Conservation (phyloP, 768 basidiomycete genomes). For the Lepiota venenata region DNA sequence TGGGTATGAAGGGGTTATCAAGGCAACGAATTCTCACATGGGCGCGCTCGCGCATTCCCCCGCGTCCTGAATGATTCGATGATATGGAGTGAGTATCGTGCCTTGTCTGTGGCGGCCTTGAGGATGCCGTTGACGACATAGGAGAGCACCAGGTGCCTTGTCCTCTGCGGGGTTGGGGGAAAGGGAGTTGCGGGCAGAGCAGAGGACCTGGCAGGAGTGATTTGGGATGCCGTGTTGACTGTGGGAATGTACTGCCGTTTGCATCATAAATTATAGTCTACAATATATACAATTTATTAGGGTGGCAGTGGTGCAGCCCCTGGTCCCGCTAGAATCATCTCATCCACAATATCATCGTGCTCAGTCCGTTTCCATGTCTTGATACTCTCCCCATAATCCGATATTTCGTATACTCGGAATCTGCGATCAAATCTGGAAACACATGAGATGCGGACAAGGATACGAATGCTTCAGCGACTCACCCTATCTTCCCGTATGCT, state of each 20-base stretch:
- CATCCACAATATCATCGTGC: constrained; percentile 62
- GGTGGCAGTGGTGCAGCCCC: constrained; percentile 9
- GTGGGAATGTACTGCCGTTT: too few relatives aligned
- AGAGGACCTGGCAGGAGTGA: not conserved
- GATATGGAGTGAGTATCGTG: constrained; percentile 52
- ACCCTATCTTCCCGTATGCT: constrained; percentile 79
- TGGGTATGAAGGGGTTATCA: constrained; percentile 8
- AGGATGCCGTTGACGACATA: constrained; percentile 20
- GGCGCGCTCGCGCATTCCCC: constrained; percentile 31
- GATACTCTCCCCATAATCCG: constrained; percentile 90
- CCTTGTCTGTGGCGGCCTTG: constrained; percentile 39
- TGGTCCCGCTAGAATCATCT: constrained; percentile 47
- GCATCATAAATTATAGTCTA: not conserved
- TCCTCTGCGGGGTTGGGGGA: constrained; percentile 8
- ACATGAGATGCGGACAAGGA: constrained; percentile 8
- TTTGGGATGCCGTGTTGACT: too few relatives aligned
- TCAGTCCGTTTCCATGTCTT: constrained; percentile 82
- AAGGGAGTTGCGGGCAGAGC: constrained; percentile 4
- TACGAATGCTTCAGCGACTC: constrained; percentile 18
- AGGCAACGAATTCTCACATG: constrained; percentile 25
- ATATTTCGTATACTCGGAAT: constrained; percentile 85
- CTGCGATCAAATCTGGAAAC: constrained; percentile 77
- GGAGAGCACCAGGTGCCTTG: constrained; percentile 16
- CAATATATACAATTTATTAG: not conserved
- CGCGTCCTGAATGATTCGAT: constrained; percentile 43